phyloP scores from a whole-genome alignment of 495 filamentous ascomycete species.

The Neurospora sp. region DNA sequence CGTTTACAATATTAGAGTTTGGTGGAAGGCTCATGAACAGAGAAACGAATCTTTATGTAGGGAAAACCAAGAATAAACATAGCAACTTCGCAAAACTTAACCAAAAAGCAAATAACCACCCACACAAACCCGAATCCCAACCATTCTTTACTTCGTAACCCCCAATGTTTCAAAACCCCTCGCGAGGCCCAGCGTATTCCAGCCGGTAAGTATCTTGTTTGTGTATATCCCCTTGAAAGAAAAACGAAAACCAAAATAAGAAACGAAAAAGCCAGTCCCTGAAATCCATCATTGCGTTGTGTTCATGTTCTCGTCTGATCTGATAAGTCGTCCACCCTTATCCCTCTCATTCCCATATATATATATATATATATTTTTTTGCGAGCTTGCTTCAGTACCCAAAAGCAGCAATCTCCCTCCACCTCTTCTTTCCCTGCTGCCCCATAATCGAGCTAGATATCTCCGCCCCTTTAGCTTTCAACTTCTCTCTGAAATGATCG shows the following conservation, averaged over 20 bases:
- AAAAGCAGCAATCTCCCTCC: constrained; percentile 12
- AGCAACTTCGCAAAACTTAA: neutral
- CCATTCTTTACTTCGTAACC: neutral
- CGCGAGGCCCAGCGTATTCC: neutral
- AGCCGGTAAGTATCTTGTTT: neutral
- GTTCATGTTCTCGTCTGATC: neutral
- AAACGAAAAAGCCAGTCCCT: neutral
- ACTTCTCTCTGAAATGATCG: constrained; percentile 21
- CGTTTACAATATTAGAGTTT: neutral
- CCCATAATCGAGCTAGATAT: constrained; percentile 10
- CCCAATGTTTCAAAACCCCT: neutral
- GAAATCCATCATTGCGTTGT: neutral
- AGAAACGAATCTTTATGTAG: neutral
- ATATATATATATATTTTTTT: too few relatives aligned
- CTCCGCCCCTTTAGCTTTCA: constrained; percentile 12
- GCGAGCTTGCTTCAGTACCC: neutral
- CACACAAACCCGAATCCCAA: neutral
- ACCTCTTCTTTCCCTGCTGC: constrained; percentile 3
- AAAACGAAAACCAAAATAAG: neutral
- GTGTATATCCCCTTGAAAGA: neutral
- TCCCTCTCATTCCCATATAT: neutral
- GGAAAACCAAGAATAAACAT: neutral
- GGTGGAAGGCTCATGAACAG: too few relatives aligned
- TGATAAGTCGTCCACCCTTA: accelerated
- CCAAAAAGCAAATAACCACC: neutral